Evolutionary conservation across 116 monocot genomes (phyloP).

Genomic region (Zostera marina): DNA sequence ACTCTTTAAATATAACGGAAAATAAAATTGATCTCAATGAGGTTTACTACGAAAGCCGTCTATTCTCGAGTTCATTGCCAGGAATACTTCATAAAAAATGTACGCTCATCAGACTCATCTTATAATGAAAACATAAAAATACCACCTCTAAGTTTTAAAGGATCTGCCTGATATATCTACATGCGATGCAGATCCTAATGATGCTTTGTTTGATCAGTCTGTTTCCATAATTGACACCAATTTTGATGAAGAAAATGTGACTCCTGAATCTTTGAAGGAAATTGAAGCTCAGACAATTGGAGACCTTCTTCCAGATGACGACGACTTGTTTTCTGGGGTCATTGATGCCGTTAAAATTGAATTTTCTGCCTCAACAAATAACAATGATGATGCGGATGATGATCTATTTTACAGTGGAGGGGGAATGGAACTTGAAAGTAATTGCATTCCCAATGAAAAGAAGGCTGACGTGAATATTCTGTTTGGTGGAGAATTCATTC

Average conservation of each 20-base stretch:
- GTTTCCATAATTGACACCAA: constrained; percentile 11
- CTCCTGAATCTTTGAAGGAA: constrained; percentile 46
- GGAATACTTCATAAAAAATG: constrained; percentile 5
- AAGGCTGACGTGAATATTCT: constrained; percentile 6
- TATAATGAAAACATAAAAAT: neutral
- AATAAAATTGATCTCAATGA: constrained; percentile 1
- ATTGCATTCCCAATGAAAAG: neutral
- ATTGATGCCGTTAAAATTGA: constrained; percentile 33
- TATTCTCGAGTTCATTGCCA: constrained; percentile 12
- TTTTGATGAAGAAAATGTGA: constrained; percentile 31
- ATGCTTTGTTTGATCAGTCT: constrained; percentile 26
- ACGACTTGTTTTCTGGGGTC: constrained; percentile 59
- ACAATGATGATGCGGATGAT: constrained; percentile 50
- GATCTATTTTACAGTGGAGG: constrained; percentile 59
- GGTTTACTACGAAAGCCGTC: constrained; percentile 3
- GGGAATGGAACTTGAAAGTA: constrained; percentile 59
- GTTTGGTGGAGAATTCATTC: constrained; percentile 21
- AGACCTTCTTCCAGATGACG: constrained; percentile 76
- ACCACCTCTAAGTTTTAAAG: constrained; percentile 10
- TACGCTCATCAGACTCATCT: neutral
- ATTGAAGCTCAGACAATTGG: constrained; percentile 80
- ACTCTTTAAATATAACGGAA: constrained; percentile 1
- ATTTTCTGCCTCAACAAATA: constrained; percentile 11
- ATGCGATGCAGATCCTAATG: constrained; percentile 29
- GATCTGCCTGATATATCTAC: neutral